phyloP scores from a whole-genome alignment of 495 filamentous ascomycete genomes.

The Choiromyces venosus region DNA sequence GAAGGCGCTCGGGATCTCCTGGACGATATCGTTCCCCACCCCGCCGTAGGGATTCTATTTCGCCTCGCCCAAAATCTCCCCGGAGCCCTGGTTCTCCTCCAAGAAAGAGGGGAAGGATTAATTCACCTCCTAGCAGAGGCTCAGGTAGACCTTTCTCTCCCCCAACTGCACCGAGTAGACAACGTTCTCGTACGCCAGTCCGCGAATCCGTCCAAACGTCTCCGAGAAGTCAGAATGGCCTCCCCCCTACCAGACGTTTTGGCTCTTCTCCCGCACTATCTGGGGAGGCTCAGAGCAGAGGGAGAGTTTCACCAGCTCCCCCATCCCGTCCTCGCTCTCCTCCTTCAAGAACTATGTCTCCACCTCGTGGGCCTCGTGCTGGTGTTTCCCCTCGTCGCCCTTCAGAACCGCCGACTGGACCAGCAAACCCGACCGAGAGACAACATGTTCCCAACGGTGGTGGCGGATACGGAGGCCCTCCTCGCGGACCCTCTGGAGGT shows the following conservation, averaged over 20 bases:
- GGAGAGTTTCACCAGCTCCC: slow-evolving; percentile 29
- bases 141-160: slow-evolving; percentile 30
- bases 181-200: slow-evolving; percentile 29
- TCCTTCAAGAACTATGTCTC: slow-evolving; percentile 36
- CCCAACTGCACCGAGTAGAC: slow-evolving; percentile 22
- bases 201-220: slow-evolving; percentile 33
- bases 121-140: slow-evolving; percentile 34
- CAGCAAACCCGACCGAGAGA: slow-evolving; percentile 33
- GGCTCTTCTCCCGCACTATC: slow-evolving; percentile 34
- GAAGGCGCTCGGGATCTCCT: slow-evolving; percentile 34
- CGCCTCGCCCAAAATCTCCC: slow-evolving; percentile 27
- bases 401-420: slow-evolving; percentile 28
- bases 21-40: slow-evolving; percentile 25
- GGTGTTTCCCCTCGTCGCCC: slow-evolving; percentile 23
- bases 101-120: slow-evolving; percentile 29
- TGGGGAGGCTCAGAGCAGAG: slow-evolving; percentile 26
- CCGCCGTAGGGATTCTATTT: slow-evolving; percentile 30
- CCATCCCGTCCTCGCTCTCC: slow-evolving; percentile 38
- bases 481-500: slow-evolving; percentile 29
- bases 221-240: slow-evolving; percentile 36
- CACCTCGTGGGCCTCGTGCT: slow-evolving; percentile 33
- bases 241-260: slow-evolving; percentile 13
- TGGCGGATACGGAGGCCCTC: slow-evolving; percentile 11
- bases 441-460: slow-evolving; percentile 31
- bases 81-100: slow-evolving; percentile 36